Conservation (phyloP, 129 eudicot genomes). For the carrot (Daucus carota) region DH1_v3.0 NC_030385.2:4466001-4466500, state of each 20-base stretch:
- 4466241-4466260: constrained; percentile 39
- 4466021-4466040: background rate
- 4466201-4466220: constrained; percentile 40
- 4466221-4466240: constrained; percentile 45
- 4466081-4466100: constrained; percentile 51
- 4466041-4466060: background rate
- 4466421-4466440: background rate
- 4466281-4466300: constrained; percentile 37
- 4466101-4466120: constrained; percentile 67
- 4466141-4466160: constrained; percentile 41
- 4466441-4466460: too few species aligned
- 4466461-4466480: too few species aligned
- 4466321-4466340: constrained; percentile 43
- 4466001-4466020: background rate
- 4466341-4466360: constrained; percentile 69
- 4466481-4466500: too few species aligned
- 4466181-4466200: constrained; percentile 25
- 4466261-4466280: constrained; percentile 60
- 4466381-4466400: constrained; percentile 3
- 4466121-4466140: constrained; percentile 86
- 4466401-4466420: background rate
- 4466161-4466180: constrained; percentile 12
- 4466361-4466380: constrained; percentile 55
- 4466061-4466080: constrained; percentile 13
- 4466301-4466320: constrained; percentile 36